These are phyloP conservation scores for Arbutus unedo DNA, from an alignment of 148 eudicot species.

Conservation along the genomic window DNA sequence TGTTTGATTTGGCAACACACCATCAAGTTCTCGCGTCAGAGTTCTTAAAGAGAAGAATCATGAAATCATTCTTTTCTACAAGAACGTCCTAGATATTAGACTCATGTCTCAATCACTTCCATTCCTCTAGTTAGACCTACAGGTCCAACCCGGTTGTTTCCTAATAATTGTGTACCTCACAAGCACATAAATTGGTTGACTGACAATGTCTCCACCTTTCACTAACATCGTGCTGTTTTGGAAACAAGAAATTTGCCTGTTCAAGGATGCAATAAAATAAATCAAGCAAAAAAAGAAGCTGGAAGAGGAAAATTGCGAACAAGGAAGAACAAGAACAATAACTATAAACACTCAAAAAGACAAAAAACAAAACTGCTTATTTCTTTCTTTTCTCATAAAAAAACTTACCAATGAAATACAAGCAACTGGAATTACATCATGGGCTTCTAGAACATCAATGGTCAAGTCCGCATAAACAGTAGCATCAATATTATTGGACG, in stretches of 20 bases:
- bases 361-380: not conserved
- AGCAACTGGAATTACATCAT: constrained; percentile 53
- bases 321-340: not conserved
- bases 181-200: too few relatives aligned
- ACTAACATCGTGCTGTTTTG: not conserved
- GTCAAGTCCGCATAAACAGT: constrained; percentile 50
- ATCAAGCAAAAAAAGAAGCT: not conserved
- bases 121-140: too few relatives aligned
- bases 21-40: not conserved
- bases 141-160: too few relatives aligned
- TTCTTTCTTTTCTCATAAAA: not conserved
- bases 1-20: not conserved
- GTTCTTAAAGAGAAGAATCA: not conserved
- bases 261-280: not conserved
- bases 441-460: constrained; percentile 52
- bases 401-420: constrained; percentile 69
- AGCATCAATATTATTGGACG: constrained; percentile 41
- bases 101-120: too few relatives aligned
- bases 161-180: not conserved
- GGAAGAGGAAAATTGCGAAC: not conserved
- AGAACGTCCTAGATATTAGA: not conserved
- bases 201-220: too few relatives aligned
- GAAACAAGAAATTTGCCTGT: too few relatives aligned
- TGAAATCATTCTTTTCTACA: not conserved
- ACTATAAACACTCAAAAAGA: not conserved